Percentiles rank a stretch among this genome's conserved stretches.
Conservation (phyloP, 805 yeast genomes). For the Candida railenensis region DNA sequence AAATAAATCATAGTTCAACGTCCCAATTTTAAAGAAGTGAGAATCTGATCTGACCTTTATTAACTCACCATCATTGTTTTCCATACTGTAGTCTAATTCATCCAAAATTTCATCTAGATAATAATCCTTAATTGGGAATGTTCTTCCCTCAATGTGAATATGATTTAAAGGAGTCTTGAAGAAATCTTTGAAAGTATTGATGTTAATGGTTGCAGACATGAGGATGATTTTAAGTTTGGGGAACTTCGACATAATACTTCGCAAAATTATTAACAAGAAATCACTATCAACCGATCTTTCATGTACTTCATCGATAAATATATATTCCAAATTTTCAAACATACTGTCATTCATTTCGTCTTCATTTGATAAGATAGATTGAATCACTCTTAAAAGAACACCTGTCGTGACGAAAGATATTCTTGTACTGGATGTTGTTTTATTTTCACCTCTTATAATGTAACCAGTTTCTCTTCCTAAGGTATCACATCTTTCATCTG, state of each 20-base stretch:
- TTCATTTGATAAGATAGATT: constrained; percentile 38
- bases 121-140: constrained; percentile 82
- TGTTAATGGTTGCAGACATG: constrained; percentile 94
- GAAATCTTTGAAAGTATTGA: constrained; percentile 62
- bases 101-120: constrained; percentile 68
- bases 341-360: constrained; percentile 30
- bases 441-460: constrained; percentile 86
- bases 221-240: constrained; percentile 66
- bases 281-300: constrained; percentile 93
- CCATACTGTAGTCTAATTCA: constrained; percentile 55
- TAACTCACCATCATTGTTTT: constrained; percentile 36
- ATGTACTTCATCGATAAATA: constrained; percentile 94
- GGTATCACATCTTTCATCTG: constrained; percentile 69
- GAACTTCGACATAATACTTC: constrained; percentile 50
- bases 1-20: constrained; percentile 73
- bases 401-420: constrained; percentile 92
- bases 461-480: constrained; percentile 85
- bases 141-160: constrained; percentile 87
- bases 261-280: constrained; percentile 73
- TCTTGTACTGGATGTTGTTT: constrained; percentile 58
- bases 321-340: constrained; percentile 59
- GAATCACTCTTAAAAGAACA: constrained; percentile 83
- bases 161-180: constrained; percentile 57
- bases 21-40: constrained; percentile 61
- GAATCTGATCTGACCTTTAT: constrained; percentile 64